Percentiles rank a stretch among this genome's conserved stretches.
phyloP scores from a whole-genome alignment of 2,329 filamentous ascomycete genomes.

The Arthrocladium fulminans region DNA sequence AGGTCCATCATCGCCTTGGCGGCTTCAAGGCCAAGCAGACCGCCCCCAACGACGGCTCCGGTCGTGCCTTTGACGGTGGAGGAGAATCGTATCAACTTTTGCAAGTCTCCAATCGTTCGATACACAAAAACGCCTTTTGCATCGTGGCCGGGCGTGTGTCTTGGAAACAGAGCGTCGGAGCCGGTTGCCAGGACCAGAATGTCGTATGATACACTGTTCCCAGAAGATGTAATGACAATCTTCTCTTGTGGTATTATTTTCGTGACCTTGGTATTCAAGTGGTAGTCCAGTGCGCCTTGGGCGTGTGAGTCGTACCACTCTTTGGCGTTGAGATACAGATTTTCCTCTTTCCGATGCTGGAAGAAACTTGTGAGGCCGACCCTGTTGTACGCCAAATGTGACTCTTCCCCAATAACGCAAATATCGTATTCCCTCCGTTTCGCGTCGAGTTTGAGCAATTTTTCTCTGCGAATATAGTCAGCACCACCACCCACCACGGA shows the following conservation, averaged over 20 bases:
- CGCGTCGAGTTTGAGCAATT: constrained; percentile 74
- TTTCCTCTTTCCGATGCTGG: constrained; percentile 73
- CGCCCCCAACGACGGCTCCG: constrained; percentile 74
- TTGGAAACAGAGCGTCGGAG: constrained; percentile 69
- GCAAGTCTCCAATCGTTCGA: constrained; percentile 71
- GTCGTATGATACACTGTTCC: constrained; percentile 64
- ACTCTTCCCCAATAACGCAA: constrained; percentile 77
- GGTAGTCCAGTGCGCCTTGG: constrained; percentile 61
- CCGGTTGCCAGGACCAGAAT: constrained; percentile 77
- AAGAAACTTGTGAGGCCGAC: constrained; percentile 87
- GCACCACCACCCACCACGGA: neutral
- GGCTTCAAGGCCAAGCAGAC: constrained; percentile 75
- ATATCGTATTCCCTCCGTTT: constrained; percentile 68
- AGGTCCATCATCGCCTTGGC: constrained; percentile 89
- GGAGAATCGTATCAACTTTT: constrained; percentile 67
- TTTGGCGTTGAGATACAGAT: constrained; percentile 75
- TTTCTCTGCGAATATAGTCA: constrained; percentile 53
- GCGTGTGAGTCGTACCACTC: constrained; percentile 69
- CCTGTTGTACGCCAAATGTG: constrained; percentile 81
- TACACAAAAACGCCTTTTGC: constrained; percentile 83
- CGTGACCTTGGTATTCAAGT: constrained; percentile 66
- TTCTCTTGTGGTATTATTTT: constrained; percentile 57
- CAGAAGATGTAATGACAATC: constrained; percentile 60
- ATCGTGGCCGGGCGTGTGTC: constrained; percentile 65
- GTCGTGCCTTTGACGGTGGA: constrained; percentile 56